These are phyloP conservation scores for Botrytis squamosa DNA, from an alignment of 2,329 filamentous ascomycete species.

Conservation along the genomic window DNA sequence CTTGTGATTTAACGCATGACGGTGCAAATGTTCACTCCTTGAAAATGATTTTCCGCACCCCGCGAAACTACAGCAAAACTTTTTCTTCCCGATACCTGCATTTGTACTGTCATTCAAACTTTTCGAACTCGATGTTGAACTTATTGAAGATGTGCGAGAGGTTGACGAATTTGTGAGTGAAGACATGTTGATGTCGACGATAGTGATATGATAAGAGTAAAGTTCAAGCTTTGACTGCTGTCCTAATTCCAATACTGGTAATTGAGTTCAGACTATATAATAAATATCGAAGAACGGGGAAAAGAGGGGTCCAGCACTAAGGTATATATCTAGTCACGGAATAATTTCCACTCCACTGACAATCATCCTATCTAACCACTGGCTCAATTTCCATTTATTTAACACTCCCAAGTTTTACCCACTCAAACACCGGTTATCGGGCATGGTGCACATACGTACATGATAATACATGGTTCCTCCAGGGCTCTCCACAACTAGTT, in stretches of 20 bases:
- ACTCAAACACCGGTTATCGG: slow-evolving; percentile 20
- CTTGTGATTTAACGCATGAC: slow-evolving; percentile 52
- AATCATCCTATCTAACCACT: slow-evolving; percentile 14
- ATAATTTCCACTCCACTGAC: slow-evolving; percentile 15
- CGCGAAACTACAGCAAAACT: slow-evolving; percentile 43
- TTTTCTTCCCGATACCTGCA: slow-evolving; percentile 34
- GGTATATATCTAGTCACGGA: slow-evolving; percentile 20
- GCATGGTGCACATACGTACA: slow-evolving; percentile 21
- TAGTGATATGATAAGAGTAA: slow-evolving; percentile 7
- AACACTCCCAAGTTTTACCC: slow-evolving; percentile 5
- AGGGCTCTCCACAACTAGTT: slow-evolving; percentile 11
- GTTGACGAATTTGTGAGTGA: slow-evolving; percentile 31
- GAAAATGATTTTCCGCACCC: slow-evolving; percentile 49
- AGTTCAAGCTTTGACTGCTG: slow-evolving; percentile 19
- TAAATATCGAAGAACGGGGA: slow-evolving; percentile 19
- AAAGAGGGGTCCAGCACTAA: slow-evolving; percentile 22
- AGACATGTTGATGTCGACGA: slow-evolving; percentile 27
- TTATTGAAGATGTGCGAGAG: slow-evolving; percentile 34
- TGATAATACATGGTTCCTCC: slow-evolving; percentile 18
- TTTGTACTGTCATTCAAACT: slow-evolving; percentile 22
- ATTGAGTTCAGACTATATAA: slow-evolving; percentile 20
- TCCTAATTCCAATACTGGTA: not conserved
- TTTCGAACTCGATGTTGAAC: slow-evolving; percentile 31
- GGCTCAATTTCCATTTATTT: slow-evolving; percentile 15
- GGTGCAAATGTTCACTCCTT: slow-evolving; percentile 51